phyloP scores from a whole-genome alignment of 306 rosid genomes.

The Comarum palustre region DNA sequence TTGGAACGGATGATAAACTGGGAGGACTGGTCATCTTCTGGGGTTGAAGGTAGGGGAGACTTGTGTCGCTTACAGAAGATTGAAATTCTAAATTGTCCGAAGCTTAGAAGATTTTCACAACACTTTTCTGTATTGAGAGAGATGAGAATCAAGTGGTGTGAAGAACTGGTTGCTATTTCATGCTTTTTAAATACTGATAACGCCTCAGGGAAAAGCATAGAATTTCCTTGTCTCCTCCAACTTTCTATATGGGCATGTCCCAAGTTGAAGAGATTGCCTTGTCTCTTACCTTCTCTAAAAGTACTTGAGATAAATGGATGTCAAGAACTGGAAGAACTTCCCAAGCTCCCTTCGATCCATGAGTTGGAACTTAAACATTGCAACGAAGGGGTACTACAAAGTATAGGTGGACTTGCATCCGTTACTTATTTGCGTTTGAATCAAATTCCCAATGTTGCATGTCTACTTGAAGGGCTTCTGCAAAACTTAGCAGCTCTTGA shows the following conservation, averaged over 20 bases:
- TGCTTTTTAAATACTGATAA: constrained; percentile 1
- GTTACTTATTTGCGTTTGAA: constrained; percentile 29
- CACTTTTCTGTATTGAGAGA: constrained; percentile 21
- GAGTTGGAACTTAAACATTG: constrained; percentile 27
- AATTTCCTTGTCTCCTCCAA: constrained; percentile 31
- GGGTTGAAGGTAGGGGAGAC: constrained; percentile 25
- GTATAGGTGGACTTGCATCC: constrained; percentile 19
- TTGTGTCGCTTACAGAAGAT: constrained; percentile 24
- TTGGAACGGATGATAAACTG: constrained; percentile 28
- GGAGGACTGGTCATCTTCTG: constrained; percentile 35
- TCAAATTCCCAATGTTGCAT: constrained; percentile 19
- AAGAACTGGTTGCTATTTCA: constrained; percentile 27
- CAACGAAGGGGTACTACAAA: constrained; percentile 4
- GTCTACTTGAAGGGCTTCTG: constrained; percentile 21
- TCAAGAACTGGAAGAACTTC: constrained; percentile 23
- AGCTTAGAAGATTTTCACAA: constrained; percentile 26
- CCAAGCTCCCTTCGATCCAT: constrained; percentile 26
- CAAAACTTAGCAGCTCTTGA: constrained; percentile 22
- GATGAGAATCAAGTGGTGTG: constrained; percentile 30
- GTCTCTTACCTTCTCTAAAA: constrained; percentile 24
- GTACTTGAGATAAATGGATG: constrained; percentile 30
- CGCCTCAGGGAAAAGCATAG: background rate
- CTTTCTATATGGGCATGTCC: constrained; percentile 31
- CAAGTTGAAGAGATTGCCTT: constrained; percentile 26
- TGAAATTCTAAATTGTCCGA: constrained; percentile 32